Percentiles rank a stretch among this genome's conserved stretches.
Evolutionary conservation across 805 yeast species (phyloP).

Genomic region (Candida cerambycidarum): DNA sequence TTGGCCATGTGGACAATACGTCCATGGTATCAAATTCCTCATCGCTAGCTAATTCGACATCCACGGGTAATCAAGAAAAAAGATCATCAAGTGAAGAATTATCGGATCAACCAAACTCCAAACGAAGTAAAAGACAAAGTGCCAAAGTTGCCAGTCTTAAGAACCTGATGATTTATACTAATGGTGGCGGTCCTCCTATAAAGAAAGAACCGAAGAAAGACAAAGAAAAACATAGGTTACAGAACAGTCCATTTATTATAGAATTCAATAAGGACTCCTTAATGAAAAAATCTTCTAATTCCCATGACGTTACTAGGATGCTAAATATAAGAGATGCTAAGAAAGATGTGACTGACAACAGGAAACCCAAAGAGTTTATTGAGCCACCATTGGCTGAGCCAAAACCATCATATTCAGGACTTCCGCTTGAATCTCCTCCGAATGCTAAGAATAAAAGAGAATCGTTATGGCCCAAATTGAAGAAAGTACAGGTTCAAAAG

Average conservation of each 20-base stretch:
- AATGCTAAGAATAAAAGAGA: conserved; percentile 57
- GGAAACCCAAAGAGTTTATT: conserved; percentile 28
- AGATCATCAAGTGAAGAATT: conserved; percentile 1
- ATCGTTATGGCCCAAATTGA: conserved; percentile 48
- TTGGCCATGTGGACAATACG: neutral
- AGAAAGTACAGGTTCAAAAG: conserved; percentile 16
- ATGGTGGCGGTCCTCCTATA: neutral
- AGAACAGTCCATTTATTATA: conserved; percentile 11
- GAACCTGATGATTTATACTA: conserved; percentile 12
- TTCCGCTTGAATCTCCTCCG: conserved; percentile 71
- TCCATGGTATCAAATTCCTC: neutral
- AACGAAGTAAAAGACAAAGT: conserved; percentile 11
- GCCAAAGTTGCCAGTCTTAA: conserved; percentile 15
- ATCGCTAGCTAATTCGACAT: neutral
- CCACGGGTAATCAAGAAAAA: neutral
- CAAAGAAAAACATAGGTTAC: conserved; percentile 3
- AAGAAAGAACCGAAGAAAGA: neutral
- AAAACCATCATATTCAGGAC: conserved; percentile 65
- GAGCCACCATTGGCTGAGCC: conserved; percentile 64
- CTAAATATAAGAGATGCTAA: neutral
- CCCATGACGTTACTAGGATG: neutral
- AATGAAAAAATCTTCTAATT: neutral
- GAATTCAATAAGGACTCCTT: neutral
- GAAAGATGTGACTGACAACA: neutral
- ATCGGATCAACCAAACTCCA: conserved; percentile 1